Percentiles rank a stretch among this genome's conserved stretches.
phyloP scores from a whole-genome alignment of 805 yeast species.

The Candida railenensis region DNA sequence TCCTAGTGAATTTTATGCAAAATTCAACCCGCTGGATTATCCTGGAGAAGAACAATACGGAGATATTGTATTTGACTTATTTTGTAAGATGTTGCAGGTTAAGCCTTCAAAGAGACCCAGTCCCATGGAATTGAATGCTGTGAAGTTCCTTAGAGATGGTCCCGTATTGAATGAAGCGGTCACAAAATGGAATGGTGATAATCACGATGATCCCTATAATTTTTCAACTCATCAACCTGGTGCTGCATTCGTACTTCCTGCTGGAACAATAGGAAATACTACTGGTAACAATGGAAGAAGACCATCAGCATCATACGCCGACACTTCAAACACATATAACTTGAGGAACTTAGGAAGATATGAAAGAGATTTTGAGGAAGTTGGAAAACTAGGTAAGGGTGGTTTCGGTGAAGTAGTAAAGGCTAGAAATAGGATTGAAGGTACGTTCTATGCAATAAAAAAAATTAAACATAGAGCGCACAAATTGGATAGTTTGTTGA shows the following conservation, averaged over 20 bases:
- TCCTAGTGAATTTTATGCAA: constrained; percentile 36
- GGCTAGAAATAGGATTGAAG: constrained; percentile 90
- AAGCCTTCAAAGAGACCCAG: constrained; percentile 73
- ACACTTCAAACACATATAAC: background rate
- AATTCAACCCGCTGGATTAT: constrained; percentile 30
- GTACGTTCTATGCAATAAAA: constrained; percentile 91
- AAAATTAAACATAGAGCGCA: constrained; percentile 82
- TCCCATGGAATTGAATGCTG: constrained; percentile 81
- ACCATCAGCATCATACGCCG: background rate
- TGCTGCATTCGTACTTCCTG: background rate
- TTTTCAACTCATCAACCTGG: background rate
- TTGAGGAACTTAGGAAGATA: constrained; percentile 59
- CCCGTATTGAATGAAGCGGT: constrained; percentile 12
- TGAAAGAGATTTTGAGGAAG: constrained; percentile 92
- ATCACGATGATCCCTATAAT: background rate
- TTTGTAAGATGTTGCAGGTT: constrained; percentile 61
- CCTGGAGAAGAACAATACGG: constrained; percentile 67
- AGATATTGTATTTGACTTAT: constrained; percentile 62
- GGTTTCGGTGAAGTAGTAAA: constrained; percentile 99
- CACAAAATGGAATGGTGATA: constrained; percentile 7
- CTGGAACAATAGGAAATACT: background rate
- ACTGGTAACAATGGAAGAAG: constrained; percentile 7
- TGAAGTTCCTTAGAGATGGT: constrained; percentile 76
- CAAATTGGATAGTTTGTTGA: constrained; percentile 75
- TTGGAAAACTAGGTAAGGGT: constrained; percentile 87